Evolutionary conservation across 2,329 filamentous ascomycete genomes (phyloP).

Genomic region (Juglanconis oblonga): DNA sequence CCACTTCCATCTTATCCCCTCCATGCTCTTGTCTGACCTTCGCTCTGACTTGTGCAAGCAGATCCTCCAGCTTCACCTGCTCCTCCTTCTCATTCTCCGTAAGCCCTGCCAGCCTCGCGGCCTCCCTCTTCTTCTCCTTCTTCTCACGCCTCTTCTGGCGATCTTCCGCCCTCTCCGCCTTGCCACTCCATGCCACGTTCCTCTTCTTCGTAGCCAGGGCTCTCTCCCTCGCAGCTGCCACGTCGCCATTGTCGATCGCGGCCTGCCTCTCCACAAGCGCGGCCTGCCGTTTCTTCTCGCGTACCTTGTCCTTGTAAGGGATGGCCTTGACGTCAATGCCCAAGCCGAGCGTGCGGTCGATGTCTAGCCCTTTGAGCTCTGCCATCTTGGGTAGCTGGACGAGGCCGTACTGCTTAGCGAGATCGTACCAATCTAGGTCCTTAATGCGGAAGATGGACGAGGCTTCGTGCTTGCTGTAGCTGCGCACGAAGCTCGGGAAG

Average conservation of each 20-base stretch:
- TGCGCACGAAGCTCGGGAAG: conserved; percentile 90
- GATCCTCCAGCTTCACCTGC: conserved; percentile 58
- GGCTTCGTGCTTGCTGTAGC: conserved; percentile 88
- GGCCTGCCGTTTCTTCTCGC: conserved; percentile 63
- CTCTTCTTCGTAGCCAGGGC: conserved; percentile 53
- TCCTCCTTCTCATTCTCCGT: conserved; percentile 67
- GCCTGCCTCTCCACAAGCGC: conserved; percentile 50
- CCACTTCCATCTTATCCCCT: conserved; percentile 32
- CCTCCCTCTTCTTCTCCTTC: conserved; percentile 47
- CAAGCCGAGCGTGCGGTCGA: conserved; percentile 61
- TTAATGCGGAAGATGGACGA: conserved; percentile 82
- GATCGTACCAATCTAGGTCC: conserved; percentile 81
- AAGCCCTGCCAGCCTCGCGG: conserved; percentile 61
- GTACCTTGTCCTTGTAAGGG: conserved; percentile 68
- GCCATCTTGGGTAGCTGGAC: conserved; percentile 91
- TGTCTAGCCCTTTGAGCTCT: conserved; percentile 66
- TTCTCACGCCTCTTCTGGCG: conserved; percentile 40
- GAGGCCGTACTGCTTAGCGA: conserved; percentile 81
- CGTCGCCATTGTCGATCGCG: conserved; percentile 33
- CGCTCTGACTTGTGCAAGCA: conserved; percentile 63
- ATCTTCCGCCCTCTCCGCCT: conserved; percentile 63
- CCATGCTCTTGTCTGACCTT: conserved; percentile 45
- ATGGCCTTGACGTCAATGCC: conserved; percentile 66
- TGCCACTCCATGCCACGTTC: conserved; percentile 71
- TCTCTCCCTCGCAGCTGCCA: conserved; percentile 38